phyloP scores from a whole-genome alignment of 352 stramenopile genomes.

The Phytophthora syringae region DNA sequence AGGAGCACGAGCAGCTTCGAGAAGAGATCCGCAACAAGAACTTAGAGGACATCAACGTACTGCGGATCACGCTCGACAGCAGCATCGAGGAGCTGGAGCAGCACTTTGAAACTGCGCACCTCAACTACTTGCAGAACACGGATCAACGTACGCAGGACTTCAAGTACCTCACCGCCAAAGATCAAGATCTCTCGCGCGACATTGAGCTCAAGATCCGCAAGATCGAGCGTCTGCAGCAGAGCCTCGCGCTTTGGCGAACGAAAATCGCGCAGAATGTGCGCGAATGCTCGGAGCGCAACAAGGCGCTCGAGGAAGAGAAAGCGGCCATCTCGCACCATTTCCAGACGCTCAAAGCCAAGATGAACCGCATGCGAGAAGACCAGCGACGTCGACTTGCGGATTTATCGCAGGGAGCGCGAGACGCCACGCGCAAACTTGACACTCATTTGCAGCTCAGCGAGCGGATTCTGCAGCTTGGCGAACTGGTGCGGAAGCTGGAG shows the following conservation, averaged over 20 bases:
- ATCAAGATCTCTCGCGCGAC: constrained; percentile 92
- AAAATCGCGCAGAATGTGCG: constrained; percentile 93
- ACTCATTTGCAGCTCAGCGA: constrained; percentile 77
- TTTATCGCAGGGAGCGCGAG: constrained; percentile 82
- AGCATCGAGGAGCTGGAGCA: constrained; percentile 95
- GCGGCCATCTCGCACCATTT: constrained; percentile 82
- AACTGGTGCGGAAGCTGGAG: constrained; percentile 92
- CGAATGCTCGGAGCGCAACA: constrained; percentile 91
- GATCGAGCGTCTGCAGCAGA: constrained; percentile 92
- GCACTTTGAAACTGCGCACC: constrained; percentile 93
- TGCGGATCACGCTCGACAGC: constrained; percentile 93
- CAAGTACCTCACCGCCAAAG: constrained; percentile 93
- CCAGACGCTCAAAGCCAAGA: constrained; percentile 89
- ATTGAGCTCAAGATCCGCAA: constrained; percentile 95
- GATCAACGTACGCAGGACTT: constrained; percentile 94
- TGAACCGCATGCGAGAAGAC: constrained; percentile 89
- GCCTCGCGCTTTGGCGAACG: constrained; percentile 90
- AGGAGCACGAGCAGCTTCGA: constrained; percentile 89
- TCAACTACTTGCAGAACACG: constrained; percentile 94
- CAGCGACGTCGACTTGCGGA: constrained; percentile 83
- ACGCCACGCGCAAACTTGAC: constrained; percentile 77
- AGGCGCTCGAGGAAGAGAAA: constrained; percentile 91
- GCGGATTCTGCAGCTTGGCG: constrained; percentile 87
- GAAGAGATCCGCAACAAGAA: constrained; percentile 96
- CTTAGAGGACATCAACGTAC: constrained; percentile 94